phyloP scores from a whole-genome alignment of 805 yeast species.

The Vanderwaltozyma yarrowii region DNA sequence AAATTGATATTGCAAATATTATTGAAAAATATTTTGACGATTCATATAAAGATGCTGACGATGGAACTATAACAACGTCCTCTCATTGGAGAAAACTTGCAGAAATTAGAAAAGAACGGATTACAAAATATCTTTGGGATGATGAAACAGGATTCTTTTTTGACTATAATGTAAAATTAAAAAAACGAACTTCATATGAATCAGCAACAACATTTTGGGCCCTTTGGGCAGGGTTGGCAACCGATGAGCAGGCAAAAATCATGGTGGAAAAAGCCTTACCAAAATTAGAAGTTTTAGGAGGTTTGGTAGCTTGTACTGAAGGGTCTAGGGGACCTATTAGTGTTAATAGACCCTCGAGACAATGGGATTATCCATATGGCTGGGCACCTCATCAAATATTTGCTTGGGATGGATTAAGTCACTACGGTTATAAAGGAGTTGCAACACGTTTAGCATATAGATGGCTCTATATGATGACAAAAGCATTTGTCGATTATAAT shows the following conservation, averaged over 20 bases:
- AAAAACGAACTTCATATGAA: constrained; percentile 55
- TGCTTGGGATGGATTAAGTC: constrained; percentile 78
- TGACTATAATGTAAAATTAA: constrained; percentile 64
- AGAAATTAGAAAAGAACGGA: constrained; percentile 37
- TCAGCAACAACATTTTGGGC: constrained; percentile 91
- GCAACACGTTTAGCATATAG: constrained; percentile 68
- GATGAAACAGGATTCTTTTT: constrained; percentile 66
- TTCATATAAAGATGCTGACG: constrained; percentile 30
- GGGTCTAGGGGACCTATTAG: constrained; percentile 62
- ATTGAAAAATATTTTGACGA: constrained; percentile 49
- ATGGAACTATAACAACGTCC: constrained; percentile 36
- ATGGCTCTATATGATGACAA: constrained; percentile 85
- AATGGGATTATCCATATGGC: constrained; percentile 97
- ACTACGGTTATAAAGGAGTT: constrained; percentile 57
- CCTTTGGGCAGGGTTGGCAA: constrained; percentile 70
- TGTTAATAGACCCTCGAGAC: constrained; percentile 71
- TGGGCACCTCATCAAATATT: constrained; percentile 98
- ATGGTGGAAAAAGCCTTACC: constrained; percentile 49
- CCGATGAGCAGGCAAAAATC: constrained; percentile 54
- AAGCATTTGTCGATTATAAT: constrained; percentile 82
- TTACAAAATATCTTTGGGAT: constrained; percentile 75
- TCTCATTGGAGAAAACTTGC: constrained; percentile 58
- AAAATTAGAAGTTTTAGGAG: constrained; percentile 79
- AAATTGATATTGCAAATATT: constrained; percentile 63
- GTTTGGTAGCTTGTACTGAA: constrained; percentile 76